Conservation (phyloP, 2,329 filamentous ascomycete genomes). For the Monosporascus cannonballus region DNA sequence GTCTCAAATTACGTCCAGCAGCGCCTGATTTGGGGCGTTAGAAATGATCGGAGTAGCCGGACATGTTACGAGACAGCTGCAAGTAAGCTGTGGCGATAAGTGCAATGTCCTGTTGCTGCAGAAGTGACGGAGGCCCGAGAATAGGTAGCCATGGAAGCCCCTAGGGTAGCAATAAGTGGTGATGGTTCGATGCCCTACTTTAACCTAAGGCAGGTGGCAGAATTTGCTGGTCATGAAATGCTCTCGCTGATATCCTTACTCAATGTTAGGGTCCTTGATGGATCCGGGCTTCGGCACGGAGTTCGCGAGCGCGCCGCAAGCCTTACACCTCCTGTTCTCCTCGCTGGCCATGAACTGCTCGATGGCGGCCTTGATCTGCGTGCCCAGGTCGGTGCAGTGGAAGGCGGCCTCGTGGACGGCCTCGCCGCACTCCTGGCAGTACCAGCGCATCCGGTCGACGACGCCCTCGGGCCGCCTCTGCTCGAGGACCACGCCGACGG, state of each 20-base stretch:
- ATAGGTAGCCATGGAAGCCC: too few species aligned
- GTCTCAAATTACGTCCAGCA: too few species aligned
- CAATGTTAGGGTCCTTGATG: slow-evolving; percentile 54
- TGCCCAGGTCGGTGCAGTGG: slow-evolving; percentile 83
- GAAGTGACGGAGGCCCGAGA: too few species aligned
- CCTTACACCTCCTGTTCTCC: slow-evolving; percentile 65
- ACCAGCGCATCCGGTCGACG: slow-evolving; percentile 83
- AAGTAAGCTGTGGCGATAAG: too few species aligned
- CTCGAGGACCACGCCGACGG: slow-evolving; percentile 90
- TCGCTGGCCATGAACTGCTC: slow-evolving; percentile 65
- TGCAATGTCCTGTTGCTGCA: too few species aligned
- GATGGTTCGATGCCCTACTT: too few species aligned
- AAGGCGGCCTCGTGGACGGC: slow-evolving; percentile 84
- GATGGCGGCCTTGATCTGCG: slow-evolving; percentile 89
- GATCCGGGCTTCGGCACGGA: slow-evolving; percentile 56
- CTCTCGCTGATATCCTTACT: slow-evolving; percentile 13
- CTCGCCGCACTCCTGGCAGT: slow-evolving; percentile 65
- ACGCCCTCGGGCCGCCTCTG: slow-evolving; percentile 66
- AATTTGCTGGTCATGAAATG: too few species aligned
- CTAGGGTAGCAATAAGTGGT: too few species aligned
- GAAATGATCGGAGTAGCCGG: too few species aligned
- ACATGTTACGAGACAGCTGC: too few species aligned
- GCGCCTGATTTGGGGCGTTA: too few species aligned
- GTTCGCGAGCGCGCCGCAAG: slow-evolving; percentile 72
- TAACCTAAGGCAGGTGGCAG: too few species aligned